These are phyloP conservation scores for Davidsoniella australis DNA, from an alignment of 2,329 filamentous ascomycete species.

Conservation along the genomic window DNA sequence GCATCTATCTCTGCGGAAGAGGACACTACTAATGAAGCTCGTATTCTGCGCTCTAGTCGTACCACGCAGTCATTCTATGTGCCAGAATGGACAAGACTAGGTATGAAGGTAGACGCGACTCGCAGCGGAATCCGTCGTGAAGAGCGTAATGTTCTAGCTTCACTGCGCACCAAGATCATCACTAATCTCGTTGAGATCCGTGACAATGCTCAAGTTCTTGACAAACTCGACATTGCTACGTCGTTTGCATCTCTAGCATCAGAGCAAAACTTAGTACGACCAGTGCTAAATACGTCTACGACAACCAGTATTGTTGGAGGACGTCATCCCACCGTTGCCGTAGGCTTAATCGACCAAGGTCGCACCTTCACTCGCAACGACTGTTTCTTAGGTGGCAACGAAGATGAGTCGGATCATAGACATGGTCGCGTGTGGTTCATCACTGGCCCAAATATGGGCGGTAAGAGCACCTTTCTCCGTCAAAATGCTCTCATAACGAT, in stretches of 20 bases:
- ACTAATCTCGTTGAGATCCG: conserved; percentile 70
- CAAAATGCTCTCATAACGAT: conserved; percentile 93
- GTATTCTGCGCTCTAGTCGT: conserved; percentile 61
- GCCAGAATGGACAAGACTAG: conserved; percentile 68
- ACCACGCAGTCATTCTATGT: conserved; percentile 73
- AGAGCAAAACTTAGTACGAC: conserved; percentile 58
- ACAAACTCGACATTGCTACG: conserved; percentile 80
- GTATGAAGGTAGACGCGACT: conserved; percentile 59
- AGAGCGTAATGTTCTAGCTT: conserved; percentile 63
- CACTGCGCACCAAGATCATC: conserved; percentile 60
- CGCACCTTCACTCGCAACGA: conserved; percentile 74
- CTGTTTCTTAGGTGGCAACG: conserved; percentile 48
- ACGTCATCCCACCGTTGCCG: conserved; percentile 81
- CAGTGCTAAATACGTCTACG: conserved; percentile 43
- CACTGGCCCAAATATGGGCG: conserved; percentile 92
- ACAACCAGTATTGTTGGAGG: conserved; percentile 65
- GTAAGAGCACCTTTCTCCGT: conserved; percentile 87
- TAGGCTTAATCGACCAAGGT: conserved; percentile 61
- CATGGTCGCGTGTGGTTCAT: conserved; percentile 49
- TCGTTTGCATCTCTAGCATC: conserved; percentile 67
- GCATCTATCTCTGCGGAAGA: conserved; percentile 10
- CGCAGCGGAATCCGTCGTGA: conserved; percentile 66
- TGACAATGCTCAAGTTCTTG: conserved; percentile 76
- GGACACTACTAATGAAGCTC: conserved; percentile 13
- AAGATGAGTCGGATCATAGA: neutral